Evolutionary conservation across 1,284 basidiomycete genomes (phyloP), one percentile per base, ranked within the genome.

Genomic region (Apiotrichum mycotoxinovorans): DNA sequence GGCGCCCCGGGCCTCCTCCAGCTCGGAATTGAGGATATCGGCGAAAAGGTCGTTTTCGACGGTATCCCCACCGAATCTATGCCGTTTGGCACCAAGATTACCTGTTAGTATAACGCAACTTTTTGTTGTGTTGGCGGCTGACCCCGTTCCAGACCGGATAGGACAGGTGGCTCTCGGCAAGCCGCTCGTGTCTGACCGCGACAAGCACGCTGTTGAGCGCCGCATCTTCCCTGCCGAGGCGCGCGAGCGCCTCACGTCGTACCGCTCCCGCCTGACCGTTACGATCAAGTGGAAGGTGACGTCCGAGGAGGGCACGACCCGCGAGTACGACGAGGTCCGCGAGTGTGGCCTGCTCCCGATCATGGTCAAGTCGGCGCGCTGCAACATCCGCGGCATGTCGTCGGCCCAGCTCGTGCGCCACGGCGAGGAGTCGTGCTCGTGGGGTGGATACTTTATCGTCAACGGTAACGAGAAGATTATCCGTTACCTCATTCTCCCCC

Each of bases 391-490:
- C 43, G 84, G 83, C 42, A 83, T 97, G 79, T 85, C 91, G 3
- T 90, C 95, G 5, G 83, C 87, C 11, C 88, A 92, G 57, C 87
- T 99, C 51, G 91, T 98, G 46, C 80, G 82, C 57, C 87, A 87
- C 66, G 88, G 95, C 72, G 96, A 99, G 81, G 96, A 99, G 73
- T 87, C 96, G 3, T 93, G 95, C 78, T 96, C 98, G 75, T 96
- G 98, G 73, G 96, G 96, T 46, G 96, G 95, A 27, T 98, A 98
- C 80, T 99, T 98, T 73, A 84, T 99, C 69, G 88, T 99, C 75
- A 99, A 99, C 76, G 96, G 96, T 61, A 98, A 98, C 79, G 96
- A 99, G 80, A 91, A 94, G 79, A 84, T 99, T 65, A 92, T 99
- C 69, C 92, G 96, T 58, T 98, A 94, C 79, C 87, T 78, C 54